These are phyloP conservation scores for Neurospora sp. DNA, from an alignment of 495 filamentous ascomycete species.

Conservation along the genomic window DNA sequence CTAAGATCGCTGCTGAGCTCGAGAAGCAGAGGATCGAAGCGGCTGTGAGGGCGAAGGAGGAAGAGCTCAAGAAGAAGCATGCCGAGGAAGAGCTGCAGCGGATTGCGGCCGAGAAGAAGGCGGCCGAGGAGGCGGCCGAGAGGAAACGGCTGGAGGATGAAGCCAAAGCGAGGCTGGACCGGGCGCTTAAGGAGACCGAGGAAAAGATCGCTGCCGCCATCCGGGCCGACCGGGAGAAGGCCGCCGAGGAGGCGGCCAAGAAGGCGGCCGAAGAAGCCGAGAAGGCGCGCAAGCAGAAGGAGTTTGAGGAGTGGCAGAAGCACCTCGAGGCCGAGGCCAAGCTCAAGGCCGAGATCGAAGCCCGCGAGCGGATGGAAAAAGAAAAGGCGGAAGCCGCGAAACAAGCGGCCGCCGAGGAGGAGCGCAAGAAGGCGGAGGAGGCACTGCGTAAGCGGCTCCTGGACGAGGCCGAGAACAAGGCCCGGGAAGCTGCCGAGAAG, in stretches of 20 bases:
- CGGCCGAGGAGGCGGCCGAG: slow-evolving; percentile 18
- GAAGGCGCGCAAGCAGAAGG: slow-evolving; percentile 28
- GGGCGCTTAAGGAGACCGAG: slow-evolving; percentile 41
- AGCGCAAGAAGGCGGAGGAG: slow-evolving; percentile 15
- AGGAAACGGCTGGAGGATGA: slow-evolving; percentile 24
- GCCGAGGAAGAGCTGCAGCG: slow-evolving; percentile 23
- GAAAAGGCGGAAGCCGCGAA: slow-evolving; percentile 23
- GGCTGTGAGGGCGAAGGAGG: slow-evolving; percentile 16
- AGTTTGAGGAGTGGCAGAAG: slow-evolving; percentile 38
- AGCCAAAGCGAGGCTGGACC: slow-evolving; percentile 40
- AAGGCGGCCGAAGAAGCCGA: slow-evolving; percentile 31
- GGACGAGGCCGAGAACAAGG: slow-evolving; percentile 3
- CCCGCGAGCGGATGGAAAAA: slow-evolving; percentile 30
- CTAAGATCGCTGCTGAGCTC: slow-evolving; percentile 11
- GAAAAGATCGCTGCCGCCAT: slow-evolving; percentile 19
- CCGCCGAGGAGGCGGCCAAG: slow-evolving; percentile 34
- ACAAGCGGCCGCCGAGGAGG: slow-evolving; percentile 24
- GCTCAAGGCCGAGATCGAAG: slow-evolving; percentile 34
- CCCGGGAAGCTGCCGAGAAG: slow-evolving; percentile 10
- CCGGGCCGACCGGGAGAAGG: slow-evolving; percentile 19
- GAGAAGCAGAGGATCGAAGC: slow-evolving; percentile 27
- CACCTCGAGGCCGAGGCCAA: slow-evolving; percentile 33
- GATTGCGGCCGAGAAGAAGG: slow-evolving; percentile 23
- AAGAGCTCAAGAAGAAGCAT: slow-evolving; percentile 17
- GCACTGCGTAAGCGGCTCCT: slow-evolving; percentile 12